Evolutionary conservation across 2,329 filamentous ascomycete species (phyloP).

Genomic region (Calycina herbarum): DNA sequence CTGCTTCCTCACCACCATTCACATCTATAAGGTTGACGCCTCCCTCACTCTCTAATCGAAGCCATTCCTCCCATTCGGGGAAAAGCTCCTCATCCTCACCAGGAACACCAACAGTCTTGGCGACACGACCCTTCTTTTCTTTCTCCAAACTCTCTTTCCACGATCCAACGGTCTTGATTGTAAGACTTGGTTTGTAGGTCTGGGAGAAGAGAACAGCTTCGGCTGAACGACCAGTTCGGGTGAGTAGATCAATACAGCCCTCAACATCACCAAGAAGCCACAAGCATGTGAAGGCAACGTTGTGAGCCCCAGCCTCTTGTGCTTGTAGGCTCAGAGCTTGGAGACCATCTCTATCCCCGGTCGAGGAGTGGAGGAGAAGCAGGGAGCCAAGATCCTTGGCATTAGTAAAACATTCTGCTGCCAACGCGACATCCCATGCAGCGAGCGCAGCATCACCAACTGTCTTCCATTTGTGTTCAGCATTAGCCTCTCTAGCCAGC

Average conservation of each 20-base stretch:
- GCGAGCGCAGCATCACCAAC: conserved; percentile 88
- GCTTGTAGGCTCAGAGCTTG: conserved; percentile 72
- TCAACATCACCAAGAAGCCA: conserved; percentile 86
- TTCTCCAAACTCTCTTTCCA: conserved; percentile 89
- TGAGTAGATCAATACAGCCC: conserved; percentile 76
- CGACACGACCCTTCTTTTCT: conserved; percentile 80
- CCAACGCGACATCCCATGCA: conserved; percentile 83
- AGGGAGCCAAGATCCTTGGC: conserved; percentile 89
- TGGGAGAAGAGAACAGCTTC: conserved; percentile 92
- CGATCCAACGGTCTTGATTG: conserved; percentile 63
- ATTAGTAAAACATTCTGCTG: conserved; percentile 88
- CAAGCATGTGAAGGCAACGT: conserved; percentile 86
- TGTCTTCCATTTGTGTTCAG: conserved; percentile 97
- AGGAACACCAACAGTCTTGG: conserved; percentile 79
- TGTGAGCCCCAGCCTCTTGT: conserved; percentile 75
- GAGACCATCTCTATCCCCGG: conserved; percentile 75
- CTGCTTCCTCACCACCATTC: conserved; percentile 23
- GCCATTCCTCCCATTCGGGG: conserved; percentile 92
- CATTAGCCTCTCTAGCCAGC: conserved; percentile 78
- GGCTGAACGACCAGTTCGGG: conserved; percentile 74
- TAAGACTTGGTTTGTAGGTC: conserved; percentile 86
- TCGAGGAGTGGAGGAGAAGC: conserved; percentile 84
- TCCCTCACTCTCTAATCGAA: conserved; percentile 76
- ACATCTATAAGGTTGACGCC: conserved; percentile 33
- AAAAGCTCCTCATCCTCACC: conserved; percentile 86